These are phyloP conservation scores for Penicillium sp. DNA, from an alignment of 2,329 filamentous ascomycete genomes.

Conservation along the genomic window DNA sequence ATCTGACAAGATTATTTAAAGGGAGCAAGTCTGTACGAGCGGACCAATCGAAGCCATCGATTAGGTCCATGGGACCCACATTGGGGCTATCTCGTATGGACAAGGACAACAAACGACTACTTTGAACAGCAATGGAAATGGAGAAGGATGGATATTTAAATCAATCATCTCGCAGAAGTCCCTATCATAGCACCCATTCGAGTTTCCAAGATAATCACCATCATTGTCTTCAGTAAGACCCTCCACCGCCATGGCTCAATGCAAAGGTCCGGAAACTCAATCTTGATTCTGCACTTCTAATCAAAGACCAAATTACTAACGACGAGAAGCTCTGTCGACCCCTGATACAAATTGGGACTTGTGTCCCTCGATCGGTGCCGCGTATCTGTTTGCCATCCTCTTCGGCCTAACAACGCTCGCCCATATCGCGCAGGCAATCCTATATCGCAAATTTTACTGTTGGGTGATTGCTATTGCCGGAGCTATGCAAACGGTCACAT, in stretches of 20 bases:
- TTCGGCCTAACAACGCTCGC: constrained; percentile 7
- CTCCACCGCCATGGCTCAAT: constrained; percentile 1
- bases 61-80: background rate
- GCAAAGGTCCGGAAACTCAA: constrained; percentile 2
- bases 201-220: background rate
- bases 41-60: background rate
- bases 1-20: background rate
- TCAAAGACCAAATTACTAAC: background rate
- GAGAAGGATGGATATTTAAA: background rate
- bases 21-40: background rate
- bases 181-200: background rate
- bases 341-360: constrained; percentile 7
- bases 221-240: background rate
- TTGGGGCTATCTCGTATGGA: background rate
- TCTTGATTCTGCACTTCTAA: background rate
- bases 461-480: constrained; percentile 10
- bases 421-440: constrained; percentile 6
- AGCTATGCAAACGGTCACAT: constrained; percentile 1
- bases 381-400: constrained; percentile 1
- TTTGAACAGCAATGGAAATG: background rate
- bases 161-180: constrained; percentile 5
- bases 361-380: constrained; percentile 6
- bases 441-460: constrained; percentile 12
- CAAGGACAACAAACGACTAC: background rate
- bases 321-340: background rate